Evolutionary conservation across 306 rosid species (phyloP).

Genomic region (Cicer pinnatifidum): DNA sequence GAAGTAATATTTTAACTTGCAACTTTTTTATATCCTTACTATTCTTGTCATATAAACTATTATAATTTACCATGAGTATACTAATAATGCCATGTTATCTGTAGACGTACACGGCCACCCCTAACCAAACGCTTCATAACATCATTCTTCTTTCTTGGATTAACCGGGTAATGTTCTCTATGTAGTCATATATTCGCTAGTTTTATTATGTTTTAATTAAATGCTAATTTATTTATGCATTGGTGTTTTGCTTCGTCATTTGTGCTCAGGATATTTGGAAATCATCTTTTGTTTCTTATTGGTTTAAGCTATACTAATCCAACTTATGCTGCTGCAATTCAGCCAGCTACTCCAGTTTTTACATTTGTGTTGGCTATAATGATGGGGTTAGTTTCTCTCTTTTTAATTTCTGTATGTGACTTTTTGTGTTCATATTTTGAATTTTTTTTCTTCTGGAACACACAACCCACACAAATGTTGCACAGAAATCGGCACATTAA

Average conservation of each 20-base stretch:
- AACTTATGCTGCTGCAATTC: conserved; percentile 94
- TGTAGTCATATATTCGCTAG: neutral
- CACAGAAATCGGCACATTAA: conserved; percentile 8
- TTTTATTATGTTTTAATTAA: conserved; percentile 22
- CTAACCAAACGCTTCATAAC: conserved; percentile 61
- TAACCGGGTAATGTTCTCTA: conserved; percentile 76
- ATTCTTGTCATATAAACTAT: neutral
- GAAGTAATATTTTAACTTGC: conserved; percentile 19
- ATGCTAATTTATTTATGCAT: conserved; percentile 37
- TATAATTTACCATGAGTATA: neutral
- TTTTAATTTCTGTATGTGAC: conserved; percentile 9
- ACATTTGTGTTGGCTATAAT: conserved; percentile 81
- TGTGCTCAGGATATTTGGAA: conserved; percentile 82
- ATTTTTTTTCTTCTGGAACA: conserved; percentile 11
- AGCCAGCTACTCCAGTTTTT: conserved; percentile 92
- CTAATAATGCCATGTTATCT: conserved; percentile 41
- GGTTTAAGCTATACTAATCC: conserved; percentile 98
- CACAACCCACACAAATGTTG: conserved; percentile 18
- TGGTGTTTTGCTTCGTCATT: conserved; percentile 37
- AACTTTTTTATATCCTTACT: neutral
- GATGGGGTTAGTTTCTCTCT: conserved; percentile 84
- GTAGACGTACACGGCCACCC: conserved; percentile 77
- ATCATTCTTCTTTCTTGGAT: conserved; percentile 88
- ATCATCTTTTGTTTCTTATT: conserved; percentile 95
- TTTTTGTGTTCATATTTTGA: conserved; percentile 25